Conservation (phyloP, 805 yeast species). For the Zygoascus biomembranicola region DNA sequence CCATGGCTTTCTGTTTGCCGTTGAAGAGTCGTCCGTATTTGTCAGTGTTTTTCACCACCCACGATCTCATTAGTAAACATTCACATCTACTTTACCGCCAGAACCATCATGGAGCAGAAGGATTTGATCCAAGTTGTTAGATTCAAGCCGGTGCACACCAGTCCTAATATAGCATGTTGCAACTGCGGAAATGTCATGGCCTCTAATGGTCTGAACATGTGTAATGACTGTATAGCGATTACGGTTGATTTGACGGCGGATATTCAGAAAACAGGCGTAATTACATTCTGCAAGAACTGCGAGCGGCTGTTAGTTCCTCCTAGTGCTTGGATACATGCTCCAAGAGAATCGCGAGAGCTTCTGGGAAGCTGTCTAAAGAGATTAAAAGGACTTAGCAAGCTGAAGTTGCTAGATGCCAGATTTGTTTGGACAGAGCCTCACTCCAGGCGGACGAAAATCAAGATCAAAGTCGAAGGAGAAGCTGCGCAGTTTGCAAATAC, state of each 20-base stretch:
- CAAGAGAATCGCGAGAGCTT: conserved; percentile 80
- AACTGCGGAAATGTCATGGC: conserved; percentile 97
- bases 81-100: background rate
- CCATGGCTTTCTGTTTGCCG: no score
- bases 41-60: background rate
- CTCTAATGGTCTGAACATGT: conserved; percentile 89
- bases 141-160: conserved; percentile 31
- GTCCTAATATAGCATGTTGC: conserved; percentile 85
- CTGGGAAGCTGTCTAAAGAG: conserved; percentile 80
- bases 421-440: conserved; percentile 99
- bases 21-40: background rate
- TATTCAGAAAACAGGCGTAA: conserved; percentile 70
- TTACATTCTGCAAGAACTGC: conserved; percentile 93
- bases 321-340: conserved; percentile 81
- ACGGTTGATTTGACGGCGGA: conserved; percentile 89
- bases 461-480: conserved; percentile 93
- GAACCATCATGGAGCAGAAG: background rate
- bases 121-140: background rate
- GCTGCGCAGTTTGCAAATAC: conserved; percentile 70
- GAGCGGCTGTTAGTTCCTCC: conserved; percentile 92
- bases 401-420: conserved; percentile 83
- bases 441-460: conserved; percentile 86
- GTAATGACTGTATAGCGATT: conserved; percentile 88
- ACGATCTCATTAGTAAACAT: background rate
- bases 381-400: conserved; percentile 76